phyloP scores from a whole-genome alignment of 148 eudicot genomes.

The Chenopodium berlandieri region DNA sequence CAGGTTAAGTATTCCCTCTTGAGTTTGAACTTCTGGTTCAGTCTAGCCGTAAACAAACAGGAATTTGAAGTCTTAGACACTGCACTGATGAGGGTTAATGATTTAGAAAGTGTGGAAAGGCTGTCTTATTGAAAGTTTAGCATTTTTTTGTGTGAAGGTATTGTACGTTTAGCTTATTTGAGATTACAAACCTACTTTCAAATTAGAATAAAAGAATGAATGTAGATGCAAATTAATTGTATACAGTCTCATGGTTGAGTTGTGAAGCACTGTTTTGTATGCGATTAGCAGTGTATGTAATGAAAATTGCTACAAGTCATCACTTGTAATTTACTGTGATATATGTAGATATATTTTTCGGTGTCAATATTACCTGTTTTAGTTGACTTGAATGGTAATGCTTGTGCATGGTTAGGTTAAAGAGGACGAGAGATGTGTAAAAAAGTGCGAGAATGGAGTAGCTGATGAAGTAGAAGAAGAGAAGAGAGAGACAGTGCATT shows the following conservation, averaged over 20 bases:
- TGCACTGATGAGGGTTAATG: not conserved
- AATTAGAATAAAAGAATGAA: not conserved
- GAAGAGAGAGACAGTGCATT: constrained; percentile 7
- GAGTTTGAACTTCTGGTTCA: too few species aligned
- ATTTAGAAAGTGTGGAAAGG: not conserved
- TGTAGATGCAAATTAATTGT: not conserved
- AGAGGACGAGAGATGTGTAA: constrained; percentile 25
- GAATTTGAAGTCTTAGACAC: not conserved
- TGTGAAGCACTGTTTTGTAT: not conserved
- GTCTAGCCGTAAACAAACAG: not conserved
- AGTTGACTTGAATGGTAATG: constrained; percentile 8
- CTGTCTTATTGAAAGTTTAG: too few species aligned
- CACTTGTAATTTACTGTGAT: not conserved
- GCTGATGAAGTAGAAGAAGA: constrained; percentile 22
- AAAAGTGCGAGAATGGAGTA: not conserved
- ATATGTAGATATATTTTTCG: not conserved
- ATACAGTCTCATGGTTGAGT: not conserved
- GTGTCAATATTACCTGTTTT: constrained; percentile 4
- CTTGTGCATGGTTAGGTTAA: constrained; percentile 26
- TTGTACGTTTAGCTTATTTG: too few species aligned
- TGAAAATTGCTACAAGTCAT: not conserved
- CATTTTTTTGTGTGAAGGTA: too few species aligned
- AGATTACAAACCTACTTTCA: too few species aligned
- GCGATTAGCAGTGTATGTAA: not conserved
- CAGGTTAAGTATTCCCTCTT: too few species aligned